A percentile compares a stretch with the other conserved stretches of the same genome.
Evolutionary conservation across 2,329 filamentous ascomycete genomes (phyloP).

Genomic region (Zasmidium citrigriseum): DNA sequence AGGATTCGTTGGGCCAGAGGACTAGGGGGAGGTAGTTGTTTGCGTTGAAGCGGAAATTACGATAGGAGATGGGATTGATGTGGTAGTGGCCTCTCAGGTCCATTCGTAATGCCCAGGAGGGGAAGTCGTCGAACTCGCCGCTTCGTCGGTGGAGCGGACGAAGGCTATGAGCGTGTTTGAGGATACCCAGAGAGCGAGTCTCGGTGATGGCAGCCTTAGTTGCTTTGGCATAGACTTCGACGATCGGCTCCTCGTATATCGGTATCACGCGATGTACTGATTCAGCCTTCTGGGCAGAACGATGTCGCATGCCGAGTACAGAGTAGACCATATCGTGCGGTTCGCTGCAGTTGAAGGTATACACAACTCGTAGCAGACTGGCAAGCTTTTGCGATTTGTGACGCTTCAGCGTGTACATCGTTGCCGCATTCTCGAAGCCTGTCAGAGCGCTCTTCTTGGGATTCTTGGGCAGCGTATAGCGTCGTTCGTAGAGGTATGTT

Average conservation of each 20-base stretch:
- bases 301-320: slow-evolving; percentile 10
- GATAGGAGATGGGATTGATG: slow-evolving; percentile 14
- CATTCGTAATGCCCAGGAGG: slow-evolving; percentile 10
- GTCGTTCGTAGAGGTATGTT: slow-evolving; percentile 10
- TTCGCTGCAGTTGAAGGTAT: slow-evolving; percentile 10
- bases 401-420: slow-evolving; percentile 5
- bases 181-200: slow-evolving; percentile 4
- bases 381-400: slow-evolving; percentile 12
- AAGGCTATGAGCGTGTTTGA: slow-evolving; percentile 12
- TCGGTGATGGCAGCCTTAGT: slow-evolving; percentile 12
- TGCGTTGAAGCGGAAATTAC: slow-evolving; percentile 14
- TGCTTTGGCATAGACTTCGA: slow-evolving; percentile 15
- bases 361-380: slow-evolving; percentile 6
- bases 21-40: slow-evolving; percentile 7
- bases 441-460: slow-evolving; percentile 5
- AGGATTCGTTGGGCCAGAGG: slow-evolving; percentile 13
- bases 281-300: slow-evolving; percentile 8
- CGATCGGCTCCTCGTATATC: slow-evolving; percentile 12
- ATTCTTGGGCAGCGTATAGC: slow-evolving; percentile 2
- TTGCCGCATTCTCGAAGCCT: slow-evolving; percentile 11
- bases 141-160: slow-evolving; percentile 2
- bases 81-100: slow-evolving; percentile 9
- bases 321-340: slow-evolving; percentile 14
- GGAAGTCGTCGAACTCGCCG: slow-evolving; percentile 6
- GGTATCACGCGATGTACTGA: slow-evolving; percentile 7